Conservation (phyloP, 768 basidiomycete genomes). For the Hydnomerulius pinastri region DNA sequence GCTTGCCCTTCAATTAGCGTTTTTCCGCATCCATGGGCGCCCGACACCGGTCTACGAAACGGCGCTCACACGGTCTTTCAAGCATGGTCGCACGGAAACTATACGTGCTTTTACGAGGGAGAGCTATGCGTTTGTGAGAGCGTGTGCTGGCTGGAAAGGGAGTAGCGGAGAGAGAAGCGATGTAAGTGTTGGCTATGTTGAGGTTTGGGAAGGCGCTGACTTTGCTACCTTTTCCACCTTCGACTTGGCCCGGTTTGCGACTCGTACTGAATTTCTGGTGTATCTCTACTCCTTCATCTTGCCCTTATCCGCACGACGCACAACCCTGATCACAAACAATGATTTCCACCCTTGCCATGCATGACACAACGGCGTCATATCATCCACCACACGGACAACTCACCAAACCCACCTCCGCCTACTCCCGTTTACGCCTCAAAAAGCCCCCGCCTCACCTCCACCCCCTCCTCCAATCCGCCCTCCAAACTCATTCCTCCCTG, state of each 20-base stretch:
- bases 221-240: conserved; percentile 5
- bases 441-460: conserved; percentile 34
- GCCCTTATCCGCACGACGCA: too few species aligned
- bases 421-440: too few species aligned
- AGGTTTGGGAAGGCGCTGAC: neutral
- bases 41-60: conserved; percentile 95
- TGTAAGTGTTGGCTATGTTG: conserved; percentile 10
- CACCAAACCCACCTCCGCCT: too few species aligned
- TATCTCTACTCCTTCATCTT: conserved; percentile 27
- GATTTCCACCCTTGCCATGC: too few species aligned
- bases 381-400: too few species aligned
- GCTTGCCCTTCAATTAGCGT: conserved; percentile 89
- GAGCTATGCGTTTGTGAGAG: conserved; percentile 58
- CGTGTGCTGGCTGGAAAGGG: conserved; percentile 20
- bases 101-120: conserved; percentile 75
- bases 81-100: conserved; percentile 88
- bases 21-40: conserved; percentile 73
- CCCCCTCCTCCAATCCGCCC: conserved; percentile 62
- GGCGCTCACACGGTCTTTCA: conserved; percentile 82
- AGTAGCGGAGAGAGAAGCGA: neutral
- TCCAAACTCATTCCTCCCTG: conserved; percentile 67
- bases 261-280: neutral
- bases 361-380: too few species aligned
- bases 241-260: neutral
- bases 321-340: too few species aligned